phyloP scores from a whole-genome alignment of 2,329 filamentous ascomycete genomes.

The Cryoendolithus antarcticus region DNA sequence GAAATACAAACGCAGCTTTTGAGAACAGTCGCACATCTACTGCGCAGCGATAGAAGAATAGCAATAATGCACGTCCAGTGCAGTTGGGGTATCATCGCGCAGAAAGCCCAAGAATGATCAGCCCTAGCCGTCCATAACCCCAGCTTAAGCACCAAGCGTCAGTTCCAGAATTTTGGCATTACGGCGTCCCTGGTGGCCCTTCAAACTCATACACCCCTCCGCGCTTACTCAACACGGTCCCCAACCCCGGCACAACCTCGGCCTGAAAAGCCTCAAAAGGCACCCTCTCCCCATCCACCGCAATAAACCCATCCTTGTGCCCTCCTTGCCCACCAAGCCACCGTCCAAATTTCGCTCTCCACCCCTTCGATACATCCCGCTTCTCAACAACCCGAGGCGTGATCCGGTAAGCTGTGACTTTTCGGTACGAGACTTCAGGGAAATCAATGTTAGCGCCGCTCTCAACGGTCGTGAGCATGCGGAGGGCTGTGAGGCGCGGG shows the following conservation, averaged over 20 bases:
- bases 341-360: conserved; percentile 12
- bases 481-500: conserved; percentile 50
- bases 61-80: too few relatives aligned
- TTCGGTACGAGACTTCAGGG: conserved; percentile 64
- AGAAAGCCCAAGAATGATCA: too few relatives aligned
- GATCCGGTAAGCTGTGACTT: conserved; percentile 78
- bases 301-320: conserved; percentile 68
- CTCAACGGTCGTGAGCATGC: conserved; percentile 60
- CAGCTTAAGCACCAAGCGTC: too few relatives aligned
- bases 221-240: conserved; percentile 68
- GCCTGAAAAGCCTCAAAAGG: conserved; percentile 85
- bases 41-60: too few relatives aligned
- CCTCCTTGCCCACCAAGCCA: conserved; percentile 26
- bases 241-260: conserved; percentile 72
- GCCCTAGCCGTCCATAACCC: too few relatives aligned
- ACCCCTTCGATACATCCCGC: conserved; percentile 4
- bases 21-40: too few relatives aligned
- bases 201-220: conserved; percentile 57
- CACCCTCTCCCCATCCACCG: conserved; percentile 81
- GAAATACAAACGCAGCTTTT: too few relatives aligned
- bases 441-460: conserved; percentile 68
- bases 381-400: conserved; percentile 40
- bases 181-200: conserved; percentile 11
- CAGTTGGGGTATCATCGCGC: too few relatives aligned
- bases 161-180: too few relatives aligned